A percentile compares a stretch with the other conserved stretches of the same genome.
Conservation (phyloP, 495 filamentous ascomycete species). For the Neurospora sp. region DNA sequence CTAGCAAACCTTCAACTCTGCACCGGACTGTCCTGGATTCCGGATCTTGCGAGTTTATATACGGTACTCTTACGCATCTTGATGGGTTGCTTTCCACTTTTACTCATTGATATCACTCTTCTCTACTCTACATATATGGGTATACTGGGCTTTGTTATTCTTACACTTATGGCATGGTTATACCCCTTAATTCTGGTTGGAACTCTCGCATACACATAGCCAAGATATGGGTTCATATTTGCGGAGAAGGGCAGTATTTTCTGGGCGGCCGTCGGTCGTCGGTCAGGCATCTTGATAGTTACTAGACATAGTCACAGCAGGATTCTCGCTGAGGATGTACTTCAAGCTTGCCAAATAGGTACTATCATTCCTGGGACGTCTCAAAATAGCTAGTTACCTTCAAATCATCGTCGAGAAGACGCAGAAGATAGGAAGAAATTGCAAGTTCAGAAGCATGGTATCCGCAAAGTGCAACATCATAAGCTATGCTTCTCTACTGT, state of each 20-base stretch:
- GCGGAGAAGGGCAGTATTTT: too few relatives aligned
- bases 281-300: too few relatives aligned
- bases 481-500: neutral
- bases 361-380: too few relatives aligned
- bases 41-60: too few relatives aligned
- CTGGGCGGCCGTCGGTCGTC: too few relatives aligned
- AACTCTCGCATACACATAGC: neutral
- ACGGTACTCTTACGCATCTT: neutral
- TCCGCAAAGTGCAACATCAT: neutral
- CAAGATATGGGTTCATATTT: neutral
- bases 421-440: neutral
- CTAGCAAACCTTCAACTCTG: too few relatives aligned
- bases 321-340: too few relatives aligned
- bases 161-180: neutral
- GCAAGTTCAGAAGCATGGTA: neutral
- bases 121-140: neutral
- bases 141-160: neutral
- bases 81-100: neutral
- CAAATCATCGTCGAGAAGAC: too few relatives aligned
- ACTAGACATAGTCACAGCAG: too few relatives aligned
- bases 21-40: too few relatives aligned
- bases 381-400: too few relatives aligned
- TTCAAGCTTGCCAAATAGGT: too few relatives aligned
- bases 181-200: neutral
- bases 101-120: neutral